Evolutionary conservation across 805 yeast species (phyloP).

Genomic region (Zygoascus ofunaensis): DNA sequence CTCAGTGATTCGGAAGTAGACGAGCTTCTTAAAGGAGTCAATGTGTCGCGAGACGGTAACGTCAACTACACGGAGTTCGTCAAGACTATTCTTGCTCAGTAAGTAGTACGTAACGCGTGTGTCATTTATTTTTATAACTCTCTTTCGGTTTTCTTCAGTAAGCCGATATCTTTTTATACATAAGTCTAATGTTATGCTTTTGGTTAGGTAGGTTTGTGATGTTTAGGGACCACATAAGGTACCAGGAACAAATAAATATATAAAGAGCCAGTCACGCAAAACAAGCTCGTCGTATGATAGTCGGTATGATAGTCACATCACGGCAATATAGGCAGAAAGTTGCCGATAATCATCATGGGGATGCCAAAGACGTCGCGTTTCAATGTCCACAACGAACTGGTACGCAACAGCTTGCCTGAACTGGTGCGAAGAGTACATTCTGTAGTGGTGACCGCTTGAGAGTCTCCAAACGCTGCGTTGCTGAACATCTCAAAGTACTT

Average conservation of each 20-base stretch:
- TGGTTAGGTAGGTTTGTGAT: too few relatives aligned
- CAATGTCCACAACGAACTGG: slow-evolving; percentile 85
- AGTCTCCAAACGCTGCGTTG: slow-evolving; percentile 83
- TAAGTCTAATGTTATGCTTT: too few relatives aligned
- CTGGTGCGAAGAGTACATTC: slow-evolving; percentile 63
- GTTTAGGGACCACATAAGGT: too few relatives aligned
- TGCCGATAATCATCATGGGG: slow-evolving; percentile 95
- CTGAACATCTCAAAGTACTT: slow-evolving; percentile 82
- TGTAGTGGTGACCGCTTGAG: slow-evolving; percentile 79
- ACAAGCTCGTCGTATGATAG: neutral
- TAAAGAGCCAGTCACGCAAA: neutral
- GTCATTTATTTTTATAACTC: too few relatives aligned
- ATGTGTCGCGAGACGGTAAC: slow-evolving; percentile 85
- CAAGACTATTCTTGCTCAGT: slow-evolving; percentile 86
- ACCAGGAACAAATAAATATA: neutral
- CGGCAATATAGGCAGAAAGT: slow-evolving; percentile 65
- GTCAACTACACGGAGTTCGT: slow-evolving; percentile 91
- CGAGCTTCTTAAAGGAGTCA: slow-evolving; percentile 90
- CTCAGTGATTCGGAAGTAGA: slow-evolving; percentile 85
- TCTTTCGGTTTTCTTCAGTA: too few relatives aligned
- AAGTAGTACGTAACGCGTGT: slow-evolving; percentile 21
- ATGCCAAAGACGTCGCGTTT: slow-evolving; percentile 93
- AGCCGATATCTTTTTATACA: too few relatives aligned
- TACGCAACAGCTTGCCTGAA: slow-evolving; percentile 39
- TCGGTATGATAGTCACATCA: too few relatives aligned